Evolutionary conservation across 2,329 filamentous ascomycete species (phyloP), one percentile per base, ranked within the genome.

Genomic region (Colletotrichum echinochloae): DNA sequence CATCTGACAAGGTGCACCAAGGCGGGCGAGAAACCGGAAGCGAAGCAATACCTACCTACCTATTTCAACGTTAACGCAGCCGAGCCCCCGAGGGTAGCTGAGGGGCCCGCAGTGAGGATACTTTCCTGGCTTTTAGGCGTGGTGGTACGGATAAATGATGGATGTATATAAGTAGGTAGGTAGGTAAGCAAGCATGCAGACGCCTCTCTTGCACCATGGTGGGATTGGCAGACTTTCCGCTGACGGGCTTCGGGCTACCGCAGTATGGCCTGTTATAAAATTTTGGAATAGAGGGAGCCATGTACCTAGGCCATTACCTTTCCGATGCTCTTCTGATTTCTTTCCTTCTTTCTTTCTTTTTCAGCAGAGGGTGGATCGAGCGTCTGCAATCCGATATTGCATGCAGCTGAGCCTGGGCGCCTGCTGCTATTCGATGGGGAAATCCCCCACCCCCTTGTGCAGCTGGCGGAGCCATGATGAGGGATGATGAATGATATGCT

Each of bases 331-430:
- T 59, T 35, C n/a, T 41, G 26, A 33, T 16, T 16, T 39, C 2
- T 20, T 11, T 54, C 18, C 11, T 1, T 30, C 16, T 23, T n/a
- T 8, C 20, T 26, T 35, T 56, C 26, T 57, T 46, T 23, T 28
- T 20, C 26, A 6, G 39, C 16, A 41, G 3, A 44, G 44, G 20
- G 44, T 46, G n/a, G 44, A 46, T 46, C 6, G 9, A 16, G 23
- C 54, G 48, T 54, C 60, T 52, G 35, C 23, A 62, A 41, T 14
- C 37, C 35, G 48, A 62, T 62, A 62, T 48, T 62, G 60, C 26
- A 39, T 62, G 60, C 60, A 62, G 48, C 18, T 8, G 12, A n/a
- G 49, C 49, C 28, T 7, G 18, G 37, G 48, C 23, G 59, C 20
- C 30, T 26, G 59, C 59, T 37, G 26, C 28, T 61, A n/a, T 61